Conservation (phyloP, 2,329 filamentous ascomycete species). For the Aspergillus sp. region DNA sequence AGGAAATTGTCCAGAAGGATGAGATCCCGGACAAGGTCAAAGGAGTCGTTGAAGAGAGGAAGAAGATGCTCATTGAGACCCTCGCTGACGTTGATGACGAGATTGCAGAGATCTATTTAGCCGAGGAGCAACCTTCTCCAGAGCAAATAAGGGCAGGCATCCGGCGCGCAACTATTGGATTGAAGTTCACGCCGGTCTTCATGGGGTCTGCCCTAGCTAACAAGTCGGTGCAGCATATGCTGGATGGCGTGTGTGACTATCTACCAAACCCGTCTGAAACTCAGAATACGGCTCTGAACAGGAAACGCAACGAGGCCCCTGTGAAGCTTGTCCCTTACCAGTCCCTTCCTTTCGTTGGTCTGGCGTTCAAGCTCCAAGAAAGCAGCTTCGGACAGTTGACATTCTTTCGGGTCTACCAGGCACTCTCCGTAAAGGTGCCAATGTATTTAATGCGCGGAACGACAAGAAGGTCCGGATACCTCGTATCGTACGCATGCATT, state of each 20-base stretch:
- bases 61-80: constrained; percentile 81
- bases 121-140: constrained; percentile 69
- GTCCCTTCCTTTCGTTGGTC: constrained; percentile 81
- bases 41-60: constrained; percentile 69
- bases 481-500: constrained; percentile 98
- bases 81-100: constrained; percentile 96
- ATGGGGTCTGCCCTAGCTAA: constrained; percentile 95
- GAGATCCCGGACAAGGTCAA: constrained; percentile 74
- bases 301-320: constrained; percentile 63
- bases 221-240: constrained; percentile 91
- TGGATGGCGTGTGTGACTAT: constrained; percentile 93
- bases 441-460: constrained; percentile 86
- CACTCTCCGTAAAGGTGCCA: constrained; percentile 73
- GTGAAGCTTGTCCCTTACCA: constrained; percentile 91
- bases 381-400: constrained; percentile 97
- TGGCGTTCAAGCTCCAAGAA: constrained; percentile 98
- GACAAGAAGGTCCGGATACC: constrained; percentile 96
- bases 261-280: constrained; percentile 87
- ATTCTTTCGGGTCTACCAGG: constrained; percentile 97
- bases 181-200: constrained; percentile 88
- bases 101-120: constrained; percentile 89
- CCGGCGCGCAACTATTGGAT: constrained; percentile 73
- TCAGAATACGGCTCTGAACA: constrained; percentile 80
- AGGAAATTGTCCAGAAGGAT: constrained; percentile 64
- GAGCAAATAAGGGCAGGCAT: constrained; percentile 88